Evolutionary conservation across 441 rosid genomes (phyloP).

Genomic region (Hypseocharis bilobata): DNA sequence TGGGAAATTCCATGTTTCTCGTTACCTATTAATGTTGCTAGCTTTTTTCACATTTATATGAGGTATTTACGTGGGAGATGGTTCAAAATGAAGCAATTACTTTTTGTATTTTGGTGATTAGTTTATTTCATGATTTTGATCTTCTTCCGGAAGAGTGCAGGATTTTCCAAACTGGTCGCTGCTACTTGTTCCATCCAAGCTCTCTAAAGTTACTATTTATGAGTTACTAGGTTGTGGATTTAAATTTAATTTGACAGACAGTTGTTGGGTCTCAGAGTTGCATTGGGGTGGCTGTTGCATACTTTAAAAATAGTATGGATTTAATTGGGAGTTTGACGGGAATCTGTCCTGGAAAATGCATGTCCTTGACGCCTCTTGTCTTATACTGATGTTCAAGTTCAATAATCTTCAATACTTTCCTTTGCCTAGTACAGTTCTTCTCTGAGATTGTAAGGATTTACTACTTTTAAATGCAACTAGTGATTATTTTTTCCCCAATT

Average conservation of each 20-base stretch:
- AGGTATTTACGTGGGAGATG: not conserved
- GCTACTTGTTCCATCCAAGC: slow-evolving; percentile 1
- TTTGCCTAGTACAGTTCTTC: not conserved
- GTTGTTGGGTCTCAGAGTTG: not conserved
- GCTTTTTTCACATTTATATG: not conserved
- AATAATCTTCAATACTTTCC: not conserved
- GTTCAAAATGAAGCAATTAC: not conserved
- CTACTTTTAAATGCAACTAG: not conserved
- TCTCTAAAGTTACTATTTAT: not conserved
- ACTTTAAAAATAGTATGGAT: not conserved
- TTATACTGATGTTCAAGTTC: not conserved
- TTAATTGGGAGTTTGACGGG: not conserved
- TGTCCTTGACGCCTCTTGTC: not conserved
- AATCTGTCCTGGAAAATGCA: not conserved
- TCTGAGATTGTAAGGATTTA: not conserved
- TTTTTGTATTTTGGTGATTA: not conserved
- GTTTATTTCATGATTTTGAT: not conserved
- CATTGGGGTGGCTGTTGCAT: slow-evolving; percentile 8
- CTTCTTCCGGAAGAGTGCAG: not conserved
- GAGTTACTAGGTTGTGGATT: not conserved
- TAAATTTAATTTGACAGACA: not conserved
- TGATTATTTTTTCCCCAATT: not conserved
- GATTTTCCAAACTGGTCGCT: not conserved
- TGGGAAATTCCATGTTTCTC: not conserved
- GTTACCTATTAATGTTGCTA: not conserved